Percentiles rank a stretch among this genome's conserved stretches.
Conservation (phyloP, 352 stramenopile genomes). For the Phytophthora pluvialis region DNA sequence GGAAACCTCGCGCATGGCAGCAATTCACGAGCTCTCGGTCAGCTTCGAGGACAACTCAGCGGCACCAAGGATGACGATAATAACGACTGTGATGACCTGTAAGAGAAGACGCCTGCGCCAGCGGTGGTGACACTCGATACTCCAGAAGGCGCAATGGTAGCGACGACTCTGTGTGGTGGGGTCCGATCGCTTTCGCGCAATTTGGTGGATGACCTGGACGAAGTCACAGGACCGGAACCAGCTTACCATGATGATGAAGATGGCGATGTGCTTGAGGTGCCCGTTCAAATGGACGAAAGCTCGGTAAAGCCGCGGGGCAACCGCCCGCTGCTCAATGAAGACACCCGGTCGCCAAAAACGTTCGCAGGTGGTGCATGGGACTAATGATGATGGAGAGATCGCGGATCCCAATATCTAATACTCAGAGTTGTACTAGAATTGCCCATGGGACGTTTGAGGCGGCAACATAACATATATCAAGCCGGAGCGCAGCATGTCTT, state of each 20-base stretch:
- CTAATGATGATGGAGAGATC: neutral
- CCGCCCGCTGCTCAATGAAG: neutral
- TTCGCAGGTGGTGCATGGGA: neutral
- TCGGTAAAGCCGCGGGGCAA: neutral
- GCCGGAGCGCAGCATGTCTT: too few relatives aligned
- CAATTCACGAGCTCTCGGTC: slow-evolving; percentile 4
- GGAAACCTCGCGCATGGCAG: neutral
- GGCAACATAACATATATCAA: too few relatives aligned
- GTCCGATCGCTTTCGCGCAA: slow-evolving; percentile 2
- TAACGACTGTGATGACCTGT: slow-evolving; percentile 1
- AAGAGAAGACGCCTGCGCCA: neutral
- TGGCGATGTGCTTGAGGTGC: neutral
- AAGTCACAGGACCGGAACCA: neutral
- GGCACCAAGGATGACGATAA: slow-evolving; percentile 4
- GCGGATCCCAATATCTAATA: neutral
- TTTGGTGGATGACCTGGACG: neutral
- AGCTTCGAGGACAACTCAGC: slow-evolving; percentile 5
- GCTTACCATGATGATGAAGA: too few relatives aligned
- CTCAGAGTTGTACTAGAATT: too few relatives aligned
- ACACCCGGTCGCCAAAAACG: neutral
- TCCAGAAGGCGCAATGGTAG: slow-evolving; percentile 4
- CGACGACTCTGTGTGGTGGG: neutral
- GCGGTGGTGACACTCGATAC: neutral
- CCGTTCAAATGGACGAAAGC: neutral
- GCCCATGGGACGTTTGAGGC: too few relatives aligned